Evolutionary conservation across 2,329 filamentous ascomycete genomes (phyloP).

Genomic region (Colletotrichum ledebouriae): DNA sequence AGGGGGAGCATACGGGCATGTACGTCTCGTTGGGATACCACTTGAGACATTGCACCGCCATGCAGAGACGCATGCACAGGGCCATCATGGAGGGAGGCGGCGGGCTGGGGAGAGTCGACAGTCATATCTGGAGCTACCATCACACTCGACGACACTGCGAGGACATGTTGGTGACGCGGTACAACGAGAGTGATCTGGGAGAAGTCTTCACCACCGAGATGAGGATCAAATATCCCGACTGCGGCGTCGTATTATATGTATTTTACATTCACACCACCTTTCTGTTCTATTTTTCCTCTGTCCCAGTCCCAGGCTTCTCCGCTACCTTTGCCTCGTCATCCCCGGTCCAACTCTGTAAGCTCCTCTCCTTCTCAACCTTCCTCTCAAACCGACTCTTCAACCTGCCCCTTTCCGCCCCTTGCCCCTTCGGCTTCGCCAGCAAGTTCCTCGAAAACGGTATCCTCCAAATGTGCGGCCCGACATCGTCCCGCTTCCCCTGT

Average conservation of each 20-base stretch:
- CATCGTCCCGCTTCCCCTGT: constrained; percentile 16
- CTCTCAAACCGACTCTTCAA: constrained; percentile 37
- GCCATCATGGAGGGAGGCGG: constrained; percentile 31
- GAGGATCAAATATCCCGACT: constrained; percentile 39
- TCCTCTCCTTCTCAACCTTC: constrained; percentile 39
- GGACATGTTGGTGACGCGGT: constrained; percentile 27
- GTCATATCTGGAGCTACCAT: constrained; percentile 39
- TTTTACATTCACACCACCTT: too few relatives aligned
- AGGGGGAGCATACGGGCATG: constrained; percentile 21
- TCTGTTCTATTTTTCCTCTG: too few relatives aligned
- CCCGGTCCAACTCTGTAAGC: constrained; percentile 26
- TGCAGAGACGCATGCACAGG: constrained; percentile 38
- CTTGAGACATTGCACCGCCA: constrained; percentile 37
- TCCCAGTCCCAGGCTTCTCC: too few relatives aligned
- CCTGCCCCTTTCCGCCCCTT: not conserved
- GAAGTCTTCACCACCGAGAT: constrained; percentile 32
- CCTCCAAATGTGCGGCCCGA: constrained; percentile 41
- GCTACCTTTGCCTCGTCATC: not conserved
- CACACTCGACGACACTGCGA: constrained; percentile 35
- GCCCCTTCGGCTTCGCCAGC: constrained; percentile 36
- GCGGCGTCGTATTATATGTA: constrained; percentile 18
- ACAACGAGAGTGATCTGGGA: constrained; percentile 3
- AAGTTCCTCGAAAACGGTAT: constrained; percentile 42
- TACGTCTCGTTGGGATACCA: constrained; percentile 36
- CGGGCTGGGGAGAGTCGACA: constrained; percentile 31